Conservation (phyloP, 73 alveolate genomes). For the Tetrahymena thermophila region DNA sequence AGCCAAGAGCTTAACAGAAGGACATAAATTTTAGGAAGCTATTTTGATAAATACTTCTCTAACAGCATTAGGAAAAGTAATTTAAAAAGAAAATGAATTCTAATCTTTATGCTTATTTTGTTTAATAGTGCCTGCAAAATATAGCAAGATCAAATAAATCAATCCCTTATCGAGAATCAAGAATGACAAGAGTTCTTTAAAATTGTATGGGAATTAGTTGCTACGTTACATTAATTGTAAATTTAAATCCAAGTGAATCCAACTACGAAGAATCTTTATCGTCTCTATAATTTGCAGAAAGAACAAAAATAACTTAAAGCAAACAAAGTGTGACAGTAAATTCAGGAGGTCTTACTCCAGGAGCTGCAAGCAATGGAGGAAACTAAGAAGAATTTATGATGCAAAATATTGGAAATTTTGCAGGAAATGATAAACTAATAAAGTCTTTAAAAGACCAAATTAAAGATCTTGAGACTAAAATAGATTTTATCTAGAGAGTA, state of each 20-base stretch:
- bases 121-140: slow-evolving; percentile 1
- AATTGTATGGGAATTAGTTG: neutral
- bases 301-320: slow-evolving; percentile 22
- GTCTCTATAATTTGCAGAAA: slow-evolving; percentile 19
- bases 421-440: neutral
- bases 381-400: neutral
- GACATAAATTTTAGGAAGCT: slow-evolving; percentile 35
- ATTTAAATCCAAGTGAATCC: slow-evolving; percentile 40
- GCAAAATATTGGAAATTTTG: neutral
- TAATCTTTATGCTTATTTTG: neutral
- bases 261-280: slow-evolving; percentile 38
- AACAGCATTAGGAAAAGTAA: slow-evolving; percentile 34
- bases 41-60: slow-evolving; percentile 26
- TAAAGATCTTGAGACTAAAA: slow-evolving; percentile 9
- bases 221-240: slow-evolving; percentile 20
- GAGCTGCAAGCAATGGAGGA: neutral
- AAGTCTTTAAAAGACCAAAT: slow-evolving; percentile 22
- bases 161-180: slow-evolving; percentile 37
- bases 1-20: slow-evolving; percentile 32
- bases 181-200: slow-evolving; percentile 5
- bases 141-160: slow-evolving; percentile 19
- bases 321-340: neutral
- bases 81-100: neutral
- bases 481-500: slow-evolving; percentile 6
- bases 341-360: slow-evolving; percentile 5